Evolutionary conservation across 352 stramenopile species (phyloP).

Genomic region (Pythium volutum): DNA sequence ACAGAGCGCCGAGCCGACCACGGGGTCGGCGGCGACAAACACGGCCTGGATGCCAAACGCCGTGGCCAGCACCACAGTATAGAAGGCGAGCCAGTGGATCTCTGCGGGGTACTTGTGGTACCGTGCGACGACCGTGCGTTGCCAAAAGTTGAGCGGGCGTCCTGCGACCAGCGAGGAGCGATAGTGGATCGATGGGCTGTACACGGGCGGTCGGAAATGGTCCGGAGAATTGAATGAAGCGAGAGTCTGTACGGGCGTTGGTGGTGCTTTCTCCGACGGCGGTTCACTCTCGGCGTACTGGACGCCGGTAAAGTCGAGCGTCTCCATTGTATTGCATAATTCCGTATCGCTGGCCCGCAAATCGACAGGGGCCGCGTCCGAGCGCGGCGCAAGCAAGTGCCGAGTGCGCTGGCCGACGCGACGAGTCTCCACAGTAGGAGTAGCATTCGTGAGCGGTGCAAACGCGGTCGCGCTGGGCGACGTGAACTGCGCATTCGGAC

Average conservation of each 20-base stretch:
- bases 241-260: too few species aligned
- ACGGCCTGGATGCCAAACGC: slow-evolving; percentile 52
- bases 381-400: slow-evolving; percentile 4
- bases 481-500: too few species aligned
- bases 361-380: neutral
- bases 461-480: neutral
- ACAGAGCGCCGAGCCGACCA: slow-evolving; percentile 46
- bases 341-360: slow-evolving; percentile 10
- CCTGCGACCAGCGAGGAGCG: slow-evolving; percentile 1
- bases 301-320: slow-evolving; percentile 10
- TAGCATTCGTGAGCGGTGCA: neutral
- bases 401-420: slow-evolving; percentile 5
- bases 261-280: neutral
- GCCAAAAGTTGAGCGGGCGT: slow-evolving; percentile 18
- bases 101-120: slow-evolving; percentile 48
- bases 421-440: neutral
- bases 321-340: slow-evolving; percentile 1
- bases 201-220: slow-evolving; percentile 4
- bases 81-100: slow-evolving; percentile 48
- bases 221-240: too few species aligned
- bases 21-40: slow-evolving; percentile 38
- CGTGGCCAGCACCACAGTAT: slow-evolving; percentile 36
- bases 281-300: slow-evolving; percentile 4
- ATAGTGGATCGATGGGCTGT: slow-evolving; percentile 9
- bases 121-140: slow-evolving; percentile 28